Base-by-base conservation (phyloP, 805 yeast species). In the Kazachstania africana region DNA sequence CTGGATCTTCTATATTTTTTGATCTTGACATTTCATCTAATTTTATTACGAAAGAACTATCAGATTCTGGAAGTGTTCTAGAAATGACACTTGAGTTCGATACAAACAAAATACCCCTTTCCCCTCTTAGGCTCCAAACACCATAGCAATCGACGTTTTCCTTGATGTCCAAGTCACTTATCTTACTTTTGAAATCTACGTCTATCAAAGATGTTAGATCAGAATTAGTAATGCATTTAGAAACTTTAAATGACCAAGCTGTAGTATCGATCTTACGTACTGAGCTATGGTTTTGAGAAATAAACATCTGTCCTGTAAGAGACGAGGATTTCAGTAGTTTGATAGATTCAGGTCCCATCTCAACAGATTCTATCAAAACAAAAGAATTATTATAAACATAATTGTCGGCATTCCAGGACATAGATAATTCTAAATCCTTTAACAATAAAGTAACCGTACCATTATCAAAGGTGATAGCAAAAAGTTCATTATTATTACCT, bases 361-460 rank as follows among this genome's bases (percentile, higher is more conserved):
- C 29, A 4, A 47, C 25, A 3, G 30, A 29, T 40, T 49, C 54
- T 8, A 50, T 22, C 12, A 47, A 14, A 0, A 36, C 43, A 16
- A 53, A 35, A 1, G 57, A 48, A 28, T 45, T 42, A 23, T 49
- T 44, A n/a, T 45, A 39, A 16, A 38, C 34, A 21, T 42, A 50
- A 1, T 44, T 36, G 1, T 38, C 42, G 1, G 29, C n/a, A 27
- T 45, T 50, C 63, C 62, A 62, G 27, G 48, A 53, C 70, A 64
- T 65, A 1, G 53, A 36, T 12, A 48, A 36, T 15, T 49, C 54
- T 12, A 43, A 33, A 33, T 61, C 63, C 26, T 55, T 59, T 8
- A 53, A 47, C 12, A 57, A 34, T 1, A 55, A 20, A 1, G 53
- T 27, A 17, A 55, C 27, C 8, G 59, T 54, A 8, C 57, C 57